A percentile compares a stretch with the other conserved stretches of the same genome.
These are phyloP conservation scores for Hemisphaericaspora lyxosophila DNA, from an alignment of 1,139 yeast genomes.

Conservation along the genomic window DNA sequence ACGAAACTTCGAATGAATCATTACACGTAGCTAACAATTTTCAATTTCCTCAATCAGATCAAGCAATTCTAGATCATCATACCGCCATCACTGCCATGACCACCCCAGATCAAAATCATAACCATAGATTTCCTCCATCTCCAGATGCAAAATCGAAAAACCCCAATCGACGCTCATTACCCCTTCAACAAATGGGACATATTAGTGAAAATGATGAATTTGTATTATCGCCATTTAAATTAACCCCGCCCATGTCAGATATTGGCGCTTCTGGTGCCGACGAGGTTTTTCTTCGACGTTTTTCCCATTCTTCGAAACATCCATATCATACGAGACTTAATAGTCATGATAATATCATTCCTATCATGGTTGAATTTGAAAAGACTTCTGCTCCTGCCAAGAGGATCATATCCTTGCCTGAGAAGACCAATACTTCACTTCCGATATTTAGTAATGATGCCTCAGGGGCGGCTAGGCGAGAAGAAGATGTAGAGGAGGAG, in stretches of 20 bases:
- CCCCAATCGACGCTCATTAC: conserved; percentile 34
- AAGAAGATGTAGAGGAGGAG: too few relatives aligned
- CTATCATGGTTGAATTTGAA: conserved; percentile 49
- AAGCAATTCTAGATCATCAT: neutral
- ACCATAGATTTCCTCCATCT: conserved; percentile 31
- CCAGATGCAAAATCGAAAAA: conserved; percentile 32
- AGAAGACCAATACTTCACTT: conserved; percentile 15
- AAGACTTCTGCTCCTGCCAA: conserved; percentile 15
- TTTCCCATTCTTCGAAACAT: conserved; percentile 30
- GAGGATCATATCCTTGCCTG: conserved; percentile 35
- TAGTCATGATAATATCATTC: conserved; percentile 46
- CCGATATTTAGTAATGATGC: conserved; percentile 5
- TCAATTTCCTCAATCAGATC: conserved; percentile 23
- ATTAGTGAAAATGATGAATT: conserved; percentile 32
- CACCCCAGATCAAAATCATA: conserved; percentile 3
- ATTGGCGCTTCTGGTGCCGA: neutral
- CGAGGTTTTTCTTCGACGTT: conserved; percentile 15
- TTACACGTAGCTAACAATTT: conserved; percentile 23
- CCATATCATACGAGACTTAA: conserved; percentile 43
- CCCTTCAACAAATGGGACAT: conserved; percentile 22
- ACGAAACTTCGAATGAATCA: conserved; percentile 17
- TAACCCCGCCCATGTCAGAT: conserved; percentile 14
- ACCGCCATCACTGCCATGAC: neutral
- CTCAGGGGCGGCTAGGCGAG: too few relatives aligned
- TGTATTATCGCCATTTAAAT: conserved; percentile 45